A percentile compares a stretch with the other conserved stretches of the same genome.
phyloP scores from a whole-genome alignment of 345 rosid genomes.

The Aquilaria yunnanensis region DNA sequence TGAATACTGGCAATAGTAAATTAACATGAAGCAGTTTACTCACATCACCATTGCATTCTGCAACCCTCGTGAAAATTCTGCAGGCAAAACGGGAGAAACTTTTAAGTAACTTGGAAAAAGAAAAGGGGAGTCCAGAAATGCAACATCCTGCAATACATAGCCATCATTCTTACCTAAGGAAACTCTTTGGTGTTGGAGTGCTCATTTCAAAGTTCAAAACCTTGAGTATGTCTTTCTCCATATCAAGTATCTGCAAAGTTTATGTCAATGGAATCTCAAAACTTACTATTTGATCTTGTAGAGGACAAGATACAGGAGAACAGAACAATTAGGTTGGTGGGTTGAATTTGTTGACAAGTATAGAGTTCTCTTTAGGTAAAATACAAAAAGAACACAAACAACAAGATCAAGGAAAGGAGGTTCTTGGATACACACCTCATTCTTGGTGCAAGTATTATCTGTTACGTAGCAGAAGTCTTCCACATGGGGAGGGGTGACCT shows the following conservation, averaged over 20 bases:
- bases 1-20: background rate
- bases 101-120: too few relatives aligned
- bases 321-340: background rate
- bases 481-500: constrained; percentile 56
- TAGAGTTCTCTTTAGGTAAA: background rate
- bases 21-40: constrained; percentile 5
- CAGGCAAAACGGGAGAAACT: constrained; percentile 9
- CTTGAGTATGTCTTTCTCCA: constrained; percentile 56
- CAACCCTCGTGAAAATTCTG: constrained; percentile 40
- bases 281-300: too few relatives aligned
- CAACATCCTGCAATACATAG: background rate
- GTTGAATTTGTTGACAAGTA: background rate
- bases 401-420: background rate
- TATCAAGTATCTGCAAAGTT: constrained; percentile 41
- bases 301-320: background rate
- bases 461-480: constrained; percentile 72
- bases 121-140: background rate
- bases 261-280: too few relatives aligned
- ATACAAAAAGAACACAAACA: background rate
- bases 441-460: constrained; percentile 59
- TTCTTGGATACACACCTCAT: constrained; percentile 27
- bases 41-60: constrained; percentile 39
- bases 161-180: constrained; percentile 37
- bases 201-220: constrained; percentile 52
- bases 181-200: constrained; percentile 47